A percentile compares a stretch with the other conserved stretches of the same genome.
Conservation (phyloP, 1,139 yeast species). For the Suzukiozyma palmioleophila region DNA sequence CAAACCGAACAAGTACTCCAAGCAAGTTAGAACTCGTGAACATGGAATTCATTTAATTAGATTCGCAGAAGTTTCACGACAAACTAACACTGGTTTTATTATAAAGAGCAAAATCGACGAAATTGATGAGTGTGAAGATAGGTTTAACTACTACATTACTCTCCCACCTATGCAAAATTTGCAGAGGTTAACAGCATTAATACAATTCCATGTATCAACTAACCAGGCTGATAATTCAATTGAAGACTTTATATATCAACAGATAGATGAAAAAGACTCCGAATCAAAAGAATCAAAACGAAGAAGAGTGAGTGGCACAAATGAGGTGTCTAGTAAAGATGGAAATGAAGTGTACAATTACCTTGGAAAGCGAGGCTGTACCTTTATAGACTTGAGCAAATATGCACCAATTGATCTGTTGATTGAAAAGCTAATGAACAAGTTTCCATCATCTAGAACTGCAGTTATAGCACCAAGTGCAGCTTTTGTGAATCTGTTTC, state of each 20-base stretch:
- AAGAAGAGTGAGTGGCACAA: neutral
- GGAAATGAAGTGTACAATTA: neutral
- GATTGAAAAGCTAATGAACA: neutral
- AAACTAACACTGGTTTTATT: neutral
- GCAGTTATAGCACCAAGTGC: neutral
- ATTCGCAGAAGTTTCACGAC: constrained; percentile 12
- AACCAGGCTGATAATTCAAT: constrained; percentile 1
- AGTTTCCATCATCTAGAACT: neutral
- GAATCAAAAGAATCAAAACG: neutral
- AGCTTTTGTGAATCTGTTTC: constrained; percentile 2
- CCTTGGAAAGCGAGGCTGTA: neutral
- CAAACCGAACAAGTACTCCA: constrained; percentile 29
- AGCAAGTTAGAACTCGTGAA: constrained; percentile 15
- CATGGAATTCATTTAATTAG: constrained; percentile 21
- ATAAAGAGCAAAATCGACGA: constrained; percentile 5
- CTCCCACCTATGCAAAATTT: constrained; percentile 4
- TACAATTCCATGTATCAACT: constrained; percentile 3
- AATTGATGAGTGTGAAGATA: constrained; percentile 4
- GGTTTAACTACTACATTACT: constrained; percentile 8
- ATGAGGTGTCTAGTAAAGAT: neutral
- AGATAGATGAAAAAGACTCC: neutral
- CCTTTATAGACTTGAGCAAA: neutral
- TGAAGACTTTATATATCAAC: neutral
- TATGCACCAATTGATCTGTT: neutral
- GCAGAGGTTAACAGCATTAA: constrained; percentile 2